A percentile compares a stretch with the other conserved stretches of the same genome.
phyloP scores from a whole-genome alignment of 2,329 filamentous ascomycete species.

The Phyllosticta citrichinensis region DNA sequence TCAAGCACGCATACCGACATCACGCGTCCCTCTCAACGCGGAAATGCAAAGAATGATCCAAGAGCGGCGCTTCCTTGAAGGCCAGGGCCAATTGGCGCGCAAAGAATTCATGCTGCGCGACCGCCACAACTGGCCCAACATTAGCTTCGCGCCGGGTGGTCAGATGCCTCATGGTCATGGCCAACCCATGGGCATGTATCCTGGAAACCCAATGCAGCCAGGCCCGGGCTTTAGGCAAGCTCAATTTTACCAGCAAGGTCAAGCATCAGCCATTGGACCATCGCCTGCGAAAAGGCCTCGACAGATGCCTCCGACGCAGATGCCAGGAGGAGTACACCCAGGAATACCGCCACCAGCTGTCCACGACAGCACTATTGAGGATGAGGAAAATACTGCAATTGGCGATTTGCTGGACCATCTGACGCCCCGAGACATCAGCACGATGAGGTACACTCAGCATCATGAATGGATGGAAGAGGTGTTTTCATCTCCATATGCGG shows the following conservation, averaged over 20 bases:
- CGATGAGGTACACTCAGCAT: conserved; percentile 81
- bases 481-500: conserved; percentile 78
- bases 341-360: conserved; percentile 15
- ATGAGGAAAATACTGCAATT: conserved; percentile 79
- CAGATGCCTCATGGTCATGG: conserved; percentile 7
- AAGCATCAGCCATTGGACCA: conserved; percentile 24
- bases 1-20: conserved; percentile 60
- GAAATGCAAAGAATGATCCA: conserved; percentile 52
- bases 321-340: conserved; percentile 35
- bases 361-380: conserved; percentile 53
- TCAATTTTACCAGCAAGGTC: conserved; percentile 20
- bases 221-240: conserved; percentile 15
- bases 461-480: conserved; percentile 99
- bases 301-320: conserved; percentile 27
- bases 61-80: conserved; percentile 52
- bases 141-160: conserved; percentile 1
- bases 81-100: conserved; percentile 65
- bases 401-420: conserved; percentile 86
- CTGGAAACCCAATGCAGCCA: conserved; percentile 25
- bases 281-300: conserved; percentile 39
- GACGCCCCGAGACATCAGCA: conserved; percentile 80
- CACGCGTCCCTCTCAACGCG: conserved; percentile 51
- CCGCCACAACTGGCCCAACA: conserved; percentile 75
- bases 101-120: conserved; percentile 95
- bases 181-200: conserved; percentile 8